Conservation (phyloP, 805 yeast genomes). For the Yamadazyma takamatsuzukensis region DNA sequence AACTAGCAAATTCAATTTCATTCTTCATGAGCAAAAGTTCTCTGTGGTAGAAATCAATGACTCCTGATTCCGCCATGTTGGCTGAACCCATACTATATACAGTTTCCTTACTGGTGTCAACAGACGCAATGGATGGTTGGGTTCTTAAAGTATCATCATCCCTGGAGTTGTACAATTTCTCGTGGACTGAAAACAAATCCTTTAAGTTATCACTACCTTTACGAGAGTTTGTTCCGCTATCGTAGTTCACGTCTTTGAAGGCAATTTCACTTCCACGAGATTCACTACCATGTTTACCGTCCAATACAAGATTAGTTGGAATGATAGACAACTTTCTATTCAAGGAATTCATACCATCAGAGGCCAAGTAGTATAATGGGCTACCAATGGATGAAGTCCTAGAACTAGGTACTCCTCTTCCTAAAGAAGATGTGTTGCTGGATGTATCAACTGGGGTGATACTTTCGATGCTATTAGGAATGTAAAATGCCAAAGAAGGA, state of each 20-base stretch:
- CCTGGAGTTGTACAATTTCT: slow-evolving; percentile 22
- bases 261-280: slow-evolving; percentile 8
- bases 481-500: slow-evolving; percentile 12
- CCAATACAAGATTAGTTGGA: slow-evolving; percentile 23
- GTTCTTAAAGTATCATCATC: slow-evolving; percentile 4
- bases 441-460: not conserved
- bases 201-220: slow-evolving; percentile 13
- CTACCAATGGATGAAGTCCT: slow-evolving; percentile 20
- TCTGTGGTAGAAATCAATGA: slow-evolving; percentile 49
- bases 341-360: slow-evolving; percentile 4
- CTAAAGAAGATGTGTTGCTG: not conserved
- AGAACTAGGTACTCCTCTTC: slow-evolving; percentile 9
- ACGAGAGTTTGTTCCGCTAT: not conserved
- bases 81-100: slow-evolving; percentile 4
- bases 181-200: slow-evolving; percentile 31
- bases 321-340: slow-evolving; percentile 25
- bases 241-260: slow-evolving; percentile 25
- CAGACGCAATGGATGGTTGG: slow-evolving; percentile 10
- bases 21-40: slow-evolving; percentile 55
- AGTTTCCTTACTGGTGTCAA: slow-evolving; percentile 10
- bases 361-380: slow-evolving; percentile 16
- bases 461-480: slow-evolving; percentile 5
- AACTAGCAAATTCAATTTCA: slow-evolving; percentile 58
- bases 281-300: slow-evolving; percentile 5
- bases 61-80: slow-evolving; percentile 9